Base-by-base conservation (phyloP, 139 green algal species). In the Chlamydomonas sp. region DNA sequence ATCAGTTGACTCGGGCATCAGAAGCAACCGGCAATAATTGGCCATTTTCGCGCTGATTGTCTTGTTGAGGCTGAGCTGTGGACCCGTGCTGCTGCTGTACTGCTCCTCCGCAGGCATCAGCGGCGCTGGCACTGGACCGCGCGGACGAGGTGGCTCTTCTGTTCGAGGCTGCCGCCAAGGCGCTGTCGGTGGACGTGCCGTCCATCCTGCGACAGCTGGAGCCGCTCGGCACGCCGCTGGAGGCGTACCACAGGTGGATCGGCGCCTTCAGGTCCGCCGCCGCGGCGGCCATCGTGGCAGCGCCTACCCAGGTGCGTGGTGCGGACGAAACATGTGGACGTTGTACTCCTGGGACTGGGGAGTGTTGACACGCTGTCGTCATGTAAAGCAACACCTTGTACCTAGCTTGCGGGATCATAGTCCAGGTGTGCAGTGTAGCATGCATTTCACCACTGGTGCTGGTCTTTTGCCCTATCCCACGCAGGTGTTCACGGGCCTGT, bases 401-500 rank as follows among this genome's bases (percentile, higher is more conserved):
- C 31, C 31, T 49, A 49, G 31, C 31, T 49, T 49, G 31, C 31
- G 31, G 31, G 31, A 49, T 49, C 31, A 49, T 49, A 49, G 31
- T 49, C 31, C 31, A 49, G 31, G 31, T 49, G 31, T 49, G 31
- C 31, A 49, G 31, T 49, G 31, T 49, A 49, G 31, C 31, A 49
- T 49, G 31, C 31, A 49, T 49, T 49, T 49, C 31, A 49, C 31
- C 31, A 49, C 66, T 18, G 61, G 59, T 62, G 76, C 57, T 18
- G 18, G 69, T 31, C 69, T 16, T 8, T 16, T 31, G 15, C 12
- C 69, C 69, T 61, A 10, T 3, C 57, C 14, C 76, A 2, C 31
- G 2, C 75, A 90, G 66, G 92, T 95, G 68, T 83, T 80, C 62
- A 91, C 91, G 1, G 94, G 94, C 1, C 78, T 96, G 78, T 89